These are phyloP conservation scores for Pterulicium gracile DNA, from an alignment of 1,284 basidiomycete genomes.

Conservation along the genomic window DNA sequence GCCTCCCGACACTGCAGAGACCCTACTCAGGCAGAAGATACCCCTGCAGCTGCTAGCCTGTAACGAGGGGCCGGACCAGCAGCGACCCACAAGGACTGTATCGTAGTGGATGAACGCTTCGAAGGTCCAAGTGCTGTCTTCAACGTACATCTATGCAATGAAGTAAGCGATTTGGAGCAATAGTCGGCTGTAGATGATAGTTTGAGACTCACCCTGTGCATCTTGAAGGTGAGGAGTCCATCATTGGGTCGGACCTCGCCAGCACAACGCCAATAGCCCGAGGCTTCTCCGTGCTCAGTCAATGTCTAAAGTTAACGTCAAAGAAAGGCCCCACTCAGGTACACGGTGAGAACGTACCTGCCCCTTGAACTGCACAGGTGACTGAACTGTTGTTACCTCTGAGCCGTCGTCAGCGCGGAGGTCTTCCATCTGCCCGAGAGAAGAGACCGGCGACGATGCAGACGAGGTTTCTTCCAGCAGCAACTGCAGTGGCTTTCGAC, in stretches of 20 bases:
- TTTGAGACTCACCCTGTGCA: conserved; percentile 29
- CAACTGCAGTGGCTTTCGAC: conserved; percentile 31
- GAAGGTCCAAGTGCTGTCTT: conserved; percentile 30
- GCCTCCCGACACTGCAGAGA: too few relatives aligned
- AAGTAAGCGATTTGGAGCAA: conserved; percentile 6
- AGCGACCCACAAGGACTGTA: conserved; percentile 28
- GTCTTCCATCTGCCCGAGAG: conserved; percentile 7
- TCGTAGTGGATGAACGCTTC: conserved; percentile 30
- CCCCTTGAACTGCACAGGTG: background rate
- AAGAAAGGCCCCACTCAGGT: conserved; percentile 4
- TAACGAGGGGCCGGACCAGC: conserved; percentile 18
- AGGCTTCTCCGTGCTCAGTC: conserved; percentile 32
- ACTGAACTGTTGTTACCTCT: background rate
- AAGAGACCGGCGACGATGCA: conserved; percentile 17
- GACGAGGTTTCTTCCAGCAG: conserved; percentile 26
- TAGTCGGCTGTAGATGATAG: conserved; percentile 5
- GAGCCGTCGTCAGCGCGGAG: conserved; percentile 1
- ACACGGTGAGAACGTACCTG: conserved; percentile 8
- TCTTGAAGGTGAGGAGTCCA: conserved; percentile 28
- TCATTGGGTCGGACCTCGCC: conserved; percentile 26
- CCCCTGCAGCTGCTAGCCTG: background rate
- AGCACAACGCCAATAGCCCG: conserved; percentile 32
- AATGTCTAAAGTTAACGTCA: conserved; percentile 24
- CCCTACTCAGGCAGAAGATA: background rate
- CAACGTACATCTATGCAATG: conserved; percentile 25